Conservation (phyloP, 495 filamentous ascomycete genomes). For the Neurospora sublineolata region DNA sequence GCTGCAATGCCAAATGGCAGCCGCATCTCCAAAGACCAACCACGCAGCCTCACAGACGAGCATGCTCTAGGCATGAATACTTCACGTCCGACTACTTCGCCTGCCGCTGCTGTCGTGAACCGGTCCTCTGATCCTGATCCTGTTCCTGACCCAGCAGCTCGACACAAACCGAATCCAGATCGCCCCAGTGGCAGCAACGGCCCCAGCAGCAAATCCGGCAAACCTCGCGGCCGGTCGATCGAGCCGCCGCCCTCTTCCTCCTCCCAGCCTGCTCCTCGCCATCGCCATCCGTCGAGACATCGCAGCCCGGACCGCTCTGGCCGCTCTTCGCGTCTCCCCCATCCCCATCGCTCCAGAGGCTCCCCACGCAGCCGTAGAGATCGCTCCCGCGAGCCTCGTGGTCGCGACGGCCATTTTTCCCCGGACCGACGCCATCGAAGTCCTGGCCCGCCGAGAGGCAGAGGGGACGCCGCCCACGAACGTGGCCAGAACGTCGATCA, state of each 20-base stretch:
- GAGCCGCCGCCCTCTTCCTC: constrained; percentile 2
- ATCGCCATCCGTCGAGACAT: constrained; percentile 14
- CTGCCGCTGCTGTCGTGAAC: constrained; percentile 20
- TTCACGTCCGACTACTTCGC: constrained; percentile 22
- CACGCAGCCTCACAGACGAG: constrained; percentile 16
- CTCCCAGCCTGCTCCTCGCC: constrained; percentile 7
- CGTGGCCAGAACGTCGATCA: background rate
- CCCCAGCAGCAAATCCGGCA: constrained; percentile 7
- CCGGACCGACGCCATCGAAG: constrained; percentile 14
- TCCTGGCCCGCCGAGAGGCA: constrained; percentile 11
- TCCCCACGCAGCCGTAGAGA: constrained; percentile 18
- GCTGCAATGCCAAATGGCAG: constrained; percentile 27
- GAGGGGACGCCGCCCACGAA: constrained; percentile 8
- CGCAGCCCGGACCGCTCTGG: constrained; percentile 25
- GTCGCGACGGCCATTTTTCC: constrained; percentile 21
- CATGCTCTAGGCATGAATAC: constrained; percentile 29
- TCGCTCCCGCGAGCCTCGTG: constrained; percentile 22
- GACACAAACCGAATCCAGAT: background rate
- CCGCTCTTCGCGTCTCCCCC: constrained; percentile 17
- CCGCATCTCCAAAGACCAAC: constrained; percentile 14
- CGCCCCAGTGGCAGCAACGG: background rate
- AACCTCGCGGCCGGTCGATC: constrained; percentile 6
- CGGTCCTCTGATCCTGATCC: constrained; percentile 11
- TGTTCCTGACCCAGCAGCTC: constrained; percentile 2
- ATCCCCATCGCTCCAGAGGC: constrained; percentile 9